These are phyloP conservation scores for Sicyos edulis DNA, from an alignment of 306 rosid species.

Conservation along the genomic window DNA sequence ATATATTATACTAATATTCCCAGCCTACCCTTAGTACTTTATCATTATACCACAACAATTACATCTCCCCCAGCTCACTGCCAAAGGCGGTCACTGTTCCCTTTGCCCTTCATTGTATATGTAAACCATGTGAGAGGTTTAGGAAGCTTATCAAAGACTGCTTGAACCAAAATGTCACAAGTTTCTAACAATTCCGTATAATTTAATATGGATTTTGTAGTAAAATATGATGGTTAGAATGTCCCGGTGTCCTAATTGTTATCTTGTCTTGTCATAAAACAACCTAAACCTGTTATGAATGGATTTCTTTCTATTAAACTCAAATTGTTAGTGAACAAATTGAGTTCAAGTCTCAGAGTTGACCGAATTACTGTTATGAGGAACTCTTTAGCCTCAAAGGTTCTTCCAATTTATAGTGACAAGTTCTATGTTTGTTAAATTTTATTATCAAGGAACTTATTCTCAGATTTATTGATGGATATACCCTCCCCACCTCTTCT, in stretches of 20 bases:
- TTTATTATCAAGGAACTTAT: constrained; percentile 6
- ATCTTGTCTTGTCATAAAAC: neutral
- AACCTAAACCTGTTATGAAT: neutral
- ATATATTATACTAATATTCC: too few relatives aligned
- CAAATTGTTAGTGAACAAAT: neutral
- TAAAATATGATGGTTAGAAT: neutral
- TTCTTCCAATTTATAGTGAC: neutral
- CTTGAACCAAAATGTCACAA: neutral
- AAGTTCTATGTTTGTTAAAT: neutral
- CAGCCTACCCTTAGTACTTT: too few relatives aligned
- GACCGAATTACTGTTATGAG: neutral
- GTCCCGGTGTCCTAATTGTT: neutral
- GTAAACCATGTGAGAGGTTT: neutral
- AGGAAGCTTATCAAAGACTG: neutral
- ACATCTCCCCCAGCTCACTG: neutral
- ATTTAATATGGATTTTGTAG: neutral
- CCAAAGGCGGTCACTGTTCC: neutral
- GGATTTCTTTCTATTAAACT: neutral
- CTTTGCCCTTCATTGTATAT: neutral
- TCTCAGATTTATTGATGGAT: constrained; percentile 7
- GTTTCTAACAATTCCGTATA: neutral
- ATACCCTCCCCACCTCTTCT: constrained; percentile 8
- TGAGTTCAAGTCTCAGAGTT: neutral
- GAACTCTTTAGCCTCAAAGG: neutral
- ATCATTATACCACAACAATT: neutral